Evolutionary conservation across 2,329 filamentous ascomycete genomes (phyloP).

Genomic region (Aspergillus alliaceus): DNA sequence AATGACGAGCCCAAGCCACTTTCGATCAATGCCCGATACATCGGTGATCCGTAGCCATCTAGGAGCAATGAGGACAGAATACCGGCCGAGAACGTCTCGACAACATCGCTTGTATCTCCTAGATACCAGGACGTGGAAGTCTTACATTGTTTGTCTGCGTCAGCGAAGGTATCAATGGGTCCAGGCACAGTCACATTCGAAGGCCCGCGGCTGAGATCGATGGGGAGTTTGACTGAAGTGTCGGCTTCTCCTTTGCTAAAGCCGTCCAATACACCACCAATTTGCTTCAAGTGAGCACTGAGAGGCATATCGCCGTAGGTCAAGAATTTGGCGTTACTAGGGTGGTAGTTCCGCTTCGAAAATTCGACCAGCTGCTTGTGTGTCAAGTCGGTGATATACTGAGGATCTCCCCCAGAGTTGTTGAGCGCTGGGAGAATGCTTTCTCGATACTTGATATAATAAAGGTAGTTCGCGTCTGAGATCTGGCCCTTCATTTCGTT

Average conservation of each 20-base stretch:
- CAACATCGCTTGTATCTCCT: conserved; percentile 75
- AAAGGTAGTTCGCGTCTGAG: conserved; percentile 94
- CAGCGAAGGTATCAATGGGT: conserved; percentile 82
- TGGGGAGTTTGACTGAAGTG: conserved; percentile 71
- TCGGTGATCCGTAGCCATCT: conserved; percentile 91
- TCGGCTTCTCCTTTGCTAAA: conserved; percentile 73
- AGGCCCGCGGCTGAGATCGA: conserved; percentile 67
- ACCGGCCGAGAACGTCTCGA: conserved; percentile 85
- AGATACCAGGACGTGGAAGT: conserved; percentile 92
- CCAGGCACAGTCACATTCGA: conserved; percentile 71
- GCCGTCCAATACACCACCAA: conserved; percentile 69
- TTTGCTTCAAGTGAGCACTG: conserved; percentile 73
- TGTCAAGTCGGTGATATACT: conserved; percentile 93
- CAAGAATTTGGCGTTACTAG: conserved; percentile 93
- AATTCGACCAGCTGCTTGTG: conserved; percentile 86
- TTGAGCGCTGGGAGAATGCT: conserved; percentile 92
- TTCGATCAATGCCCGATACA: conserved; percentile 88
- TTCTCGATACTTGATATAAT: conserved; percentile 93
- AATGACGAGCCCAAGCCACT: conserved; percentile 88
- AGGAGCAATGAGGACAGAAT: conserved; percentile 81
- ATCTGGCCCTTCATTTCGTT: conserved; percentile 99
- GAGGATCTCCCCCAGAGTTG: conserved; percentile 94
- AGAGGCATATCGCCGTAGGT: conserved; percentile 95
- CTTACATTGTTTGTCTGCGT: conserved; percentile 84
- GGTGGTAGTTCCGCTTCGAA: conserved; percentile 92